Evolutionary conservation across 768 basidiomycete species (phyloP), one percentile per base, ranked within the genome.

Genomic region (Podaxis sp.): DNA sequence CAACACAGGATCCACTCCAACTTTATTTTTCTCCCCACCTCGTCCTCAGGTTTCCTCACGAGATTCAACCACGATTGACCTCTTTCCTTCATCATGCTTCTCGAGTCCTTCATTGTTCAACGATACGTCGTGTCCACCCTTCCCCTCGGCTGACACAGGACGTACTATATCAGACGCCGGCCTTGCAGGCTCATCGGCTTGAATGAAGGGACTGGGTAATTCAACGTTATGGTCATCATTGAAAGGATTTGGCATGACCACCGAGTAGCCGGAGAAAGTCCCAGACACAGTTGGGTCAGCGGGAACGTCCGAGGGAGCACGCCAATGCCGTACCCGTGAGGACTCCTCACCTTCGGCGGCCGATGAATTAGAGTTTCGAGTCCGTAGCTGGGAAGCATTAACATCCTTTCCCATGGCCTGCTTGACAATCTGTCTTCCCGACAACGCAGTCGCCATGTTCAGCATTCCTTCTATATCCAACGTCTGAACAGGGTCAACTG

Each of bases 401-500:
- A 15, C 52, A 3, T 54, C 17, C 19, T 41, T 61, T 47, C 33
- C 33, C 52, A 36, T 37, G 29, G 40, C 59, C 19, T 65, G 72
- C 51, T 73, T 70, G 57, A 68, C 68, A 61, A 71, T 76, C 25
- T 59, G 65, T 37, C 62, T 54, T 37, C 69, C 70, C 2, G 71
- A 70, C 46, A 79, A 79, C 13, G 78, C 67, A 19, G 77, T 76
- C 1, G 83, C 82, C 74, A 82, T 79, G 66, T 85, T 80, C 38
- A 87, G 74, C 70, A 85, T 84, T 25, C 80, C 75, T 68, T 84
- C 82, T 56, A 85, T 80, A 64, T 85, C 82, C 13, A 80, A 63
- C 0, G 79, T 78, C 47, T 75, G 71, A 19, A 79, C 72, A 17
- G 33, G 69, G 62, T 62, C 64, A 62, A 43, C 27, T 27, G 59